Conservation (phyloP, 2,329 filamentous ascomycete genomes). For the Dactylonectria estremocensis region DNA sequence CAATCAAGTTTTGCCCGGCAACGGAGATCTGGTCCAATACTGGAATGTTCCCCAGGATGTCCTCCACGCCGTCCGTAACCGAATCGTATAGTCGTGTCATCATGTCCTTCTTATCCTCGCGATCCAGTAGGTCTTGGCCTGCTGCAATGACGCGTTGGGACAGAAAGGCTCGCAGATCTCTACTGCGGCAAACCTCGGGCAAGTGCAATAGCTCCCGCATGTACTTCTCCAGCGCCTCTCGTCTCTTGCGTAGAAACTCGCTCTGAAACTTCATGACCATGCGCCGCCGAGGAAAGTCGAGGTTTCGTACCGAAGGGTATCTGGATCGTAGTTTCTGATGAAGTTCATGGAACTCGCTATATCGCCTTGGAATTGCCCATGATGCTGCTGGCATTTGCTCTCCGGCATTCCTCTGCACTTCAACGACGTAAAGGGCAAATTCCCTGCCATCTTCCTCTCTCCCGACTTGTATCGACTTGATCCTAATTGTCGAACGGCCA, state of each 20-base stretch:
- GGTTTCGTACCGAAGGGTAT: constrained; percentile 88
- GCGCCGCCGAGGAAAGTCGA: constrained; percentile 93
- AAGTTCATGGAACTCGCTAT: constrained; percentile 97
- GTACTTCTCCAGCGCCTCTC: constrained; percentile 87
- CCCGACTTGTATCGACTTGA: constrained; percentile 93
- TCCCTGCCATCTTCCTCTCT: constrained; percentile 94
- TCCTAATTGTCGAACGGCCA: constrained; percentile 89
- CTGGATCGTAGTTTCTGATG: constrained; percentile 89
- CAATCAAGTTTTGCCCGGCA: constrained; percentile 91
- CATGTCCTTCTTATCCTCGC: constrained; percentile 84
- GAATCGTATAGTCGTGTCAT: constrained; percentile 97
- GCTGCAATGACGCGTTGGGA: constrained; percentile 87
- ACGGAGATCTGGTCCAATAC: constrained; percentile 94
- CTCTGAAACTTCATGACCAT: constrained; percentile 97
- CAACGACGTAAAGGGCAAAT: constrained; percentile 92
- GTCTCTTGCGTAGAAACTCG: constrained; percentile 93
- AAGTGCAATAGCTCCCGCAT: constrained; percentile 85
- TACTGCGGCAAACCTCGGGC: constrained; percentile 93
- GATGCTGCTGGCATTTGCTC: constrained; percentile 97
- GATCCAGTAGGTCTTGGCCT: constrained; percentile 69
- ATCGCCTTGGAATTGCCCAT: constrained; percentile 93
- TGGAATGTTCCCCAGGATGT: constrained; percentile 95
- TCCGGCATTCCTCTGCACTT: constrained; percentile 90
- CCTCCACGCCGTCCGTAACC: constrained; percentile 97
- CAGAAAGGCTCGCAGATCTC: constrained; percentile 91